Conservation (phyloP, 1,284 basidiomycete species). For the Boletus hoseneyae region DNA sequence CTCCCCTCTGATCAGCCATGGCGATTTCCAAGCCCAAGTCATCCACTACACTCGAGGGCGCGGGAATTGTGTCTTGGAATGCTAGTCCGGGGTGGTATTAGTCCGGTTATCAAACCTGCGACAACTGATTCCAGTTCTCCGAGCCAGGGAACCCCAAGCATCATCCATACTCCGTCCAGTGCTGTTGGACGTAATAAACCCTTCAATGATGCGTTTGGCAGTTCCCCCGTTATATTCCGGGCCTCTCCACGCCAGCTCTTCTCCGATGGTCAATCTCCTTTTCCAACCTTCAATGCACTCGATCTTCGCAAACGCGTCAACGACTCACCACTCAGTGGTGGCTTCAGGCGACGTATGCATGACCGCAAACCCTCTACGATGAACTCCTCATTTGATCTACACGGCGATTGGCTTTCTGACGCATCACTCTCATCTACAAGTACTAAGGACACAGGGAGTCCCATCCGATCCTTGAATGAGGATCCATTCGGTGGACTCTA, state of each 20-base stretch:
- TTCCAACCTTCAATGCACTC: constrained; percentile 26
- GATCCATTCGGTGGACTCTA: constrained; percentile 36
- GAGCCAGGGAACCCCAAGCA: constrained; percentile 27
- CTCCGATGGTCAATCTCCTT: constrained; percentile 32
- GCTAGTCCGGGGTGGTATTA: constrained; percentile 45
- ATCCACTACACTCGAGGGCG: constrained; percentile 59
- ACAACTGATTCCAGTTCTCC: constrained; percentile 32
- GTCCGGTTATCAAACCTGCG: constrained; percentile 36
- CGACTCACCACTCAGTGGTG: constrained; percentile 32
- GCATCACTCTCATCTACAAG: constrained; percentile 33
- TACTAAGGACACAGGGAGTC: constrained; percentile 19
- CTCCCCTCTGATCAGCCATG: constrained; percentile 72
- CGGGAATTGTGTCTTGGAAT: constrained; percentile 63
- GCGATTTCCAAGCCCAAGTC: constrained; percentile 69
- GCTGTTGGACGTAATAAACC: constrained; percentile 24
- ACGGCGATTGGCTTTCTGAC: constrained; percentile 45
- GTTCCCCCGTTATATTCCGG: constrained; percentile 34
- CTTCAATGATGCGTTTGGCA: constrained; percentile 32
- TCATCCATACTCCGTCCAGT: constrained; percentile 31
- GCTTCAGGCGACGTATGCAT: constrained; percentile 29
- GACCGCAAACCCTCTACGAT: constrained; percentile 35
- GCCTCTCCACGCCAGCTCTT: constrained; percentile 40
- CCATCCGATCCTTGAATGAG: constrained; percentile 27
- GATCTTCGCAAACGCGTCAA: constrained; percentile 34
- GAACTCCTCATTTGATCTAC: constrained; percentile 40